Evolutionary conservation across 352 stramenopile species (phyloP), one percentile per base, ranked within the genome.

Genomic region (Phytophthora cactorum): DNA sequence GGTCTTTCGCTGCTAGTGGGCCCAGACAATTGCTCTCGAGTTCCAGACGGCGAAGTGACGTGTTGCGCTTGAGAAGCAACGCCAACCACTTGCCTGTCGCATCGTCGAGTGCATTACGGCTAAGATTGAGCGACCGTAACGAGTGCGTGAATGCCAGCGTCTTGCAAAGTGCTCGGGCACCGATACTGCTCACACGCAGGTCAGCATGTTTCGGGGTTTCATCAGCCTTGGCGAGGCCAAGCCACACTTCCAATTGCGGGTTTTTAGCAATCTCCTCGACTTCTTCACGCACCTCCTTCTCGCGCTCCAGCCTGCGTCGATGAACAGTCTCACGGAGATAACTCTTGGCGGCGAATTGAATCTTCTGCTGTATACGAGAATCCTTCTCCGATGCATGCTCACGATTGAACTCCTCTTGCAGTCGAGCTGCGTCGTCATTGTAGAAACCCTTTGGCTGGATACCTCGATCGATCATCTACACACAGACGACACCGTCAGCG

Each of bases 361-460:
- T 22, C 58, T 89, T 89, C 43, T 91, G 81, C 44, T 87, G 74
- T 59, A 87, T 78, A 36, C 86, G 78, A 38, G 75, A 77, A 31
- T 92, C 82, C 15, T 77, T 77, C 60, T 95, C 86, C 2, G 81
- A 78, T 27, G 70, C 72, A 67, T 93, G 81, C 50, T 93, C 84
- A 50, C 81, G 77, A 56, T 92, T 86, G 66, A 92, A 91, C 59
- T 91, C 82, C 29, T 95, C 84, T 54, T 95, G 86, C 9, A 95
- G 74, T n/a, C 84, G 81, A 32, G 78, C 76, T 22, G 84, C 86
- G 66, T 95, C 84, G 66, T 95, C 86, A 61, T 93, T 95, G 74
- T 90, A 95, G 50, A 93, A 95, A 11, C 83, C 86, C 50, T 95
- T 92, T 41, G 86, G 84, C 59, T 95, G 86, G 54, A 93, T 92